Percentiles rank a stretch among this genome's conserved stretches.
Conservation (phyloP, 805 yeast species). For the Zygoascus bituminiphila region DNA sequence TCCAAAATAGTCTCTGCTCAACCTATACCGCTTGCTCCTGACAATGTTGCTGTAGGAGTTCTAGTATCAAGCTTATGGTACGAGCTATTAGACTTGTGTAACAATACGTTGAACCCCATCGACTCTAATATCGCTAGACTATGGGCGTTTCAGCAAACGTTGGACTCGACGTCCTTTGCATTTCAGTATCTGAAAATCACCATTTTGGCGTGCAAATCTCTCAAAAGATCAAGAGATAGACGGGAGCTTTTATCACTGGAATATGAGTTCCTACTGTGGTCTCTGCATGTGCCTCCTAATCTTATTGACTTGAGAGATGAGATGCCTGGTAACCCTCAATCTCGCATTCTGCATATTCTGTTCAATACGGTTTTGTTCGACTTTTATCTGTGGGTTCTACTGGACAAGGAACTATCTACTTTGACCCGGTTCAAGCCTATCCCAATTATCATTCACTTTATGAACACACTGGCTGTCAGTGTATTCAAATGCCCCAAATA, state of each 20-base stretch:
- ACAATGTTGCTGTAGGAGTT: not conserved
- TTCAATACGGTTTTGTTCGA: constrained; percentile 5
- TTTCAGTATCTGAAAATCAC: constrained; percentile 3
- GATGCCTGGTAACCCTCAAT: constrained; percentile 6
- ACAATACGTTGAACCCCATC: not conserved
- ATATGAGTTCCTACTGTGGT: constrained; percentile 6
- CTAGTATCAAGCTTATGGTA: not conserved
- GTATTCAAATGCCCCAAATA: constrained; percentile 6
- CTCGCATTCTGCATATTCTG: constrained; percentile 6
- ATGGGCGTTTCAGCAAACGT: not conserved
- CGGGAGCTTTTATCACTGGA: constrained; percentile 2
- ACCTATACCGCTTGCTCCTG: not conserved
- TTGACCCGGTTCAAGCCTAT: constrained; percentile 2
- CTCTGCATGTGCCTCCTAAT: constrained; percentile 5
- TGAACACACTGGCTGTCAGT: constrained; percentile 7
- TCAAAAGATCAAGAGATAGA: not conserved
- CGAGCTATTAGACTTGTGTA: not conserved
- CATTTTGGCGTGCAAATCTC: not conserved
- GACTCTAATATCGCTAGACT: not conserved
- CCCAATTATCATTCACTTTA: constrained; percentile 7
- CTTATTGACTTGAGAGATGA: constrained; percentile 11
- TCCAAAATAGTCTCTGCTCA: not conserved
- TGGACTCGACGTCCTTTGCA: not conserved
- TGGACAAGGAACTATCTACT: not conserved
- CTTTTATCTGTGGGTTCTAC: constrained; percentile 4